Evolutionary conservation across 2,329 filamentous ascomycete species (phyloP).

Genomic region (Cercospora canescens): DNA sequence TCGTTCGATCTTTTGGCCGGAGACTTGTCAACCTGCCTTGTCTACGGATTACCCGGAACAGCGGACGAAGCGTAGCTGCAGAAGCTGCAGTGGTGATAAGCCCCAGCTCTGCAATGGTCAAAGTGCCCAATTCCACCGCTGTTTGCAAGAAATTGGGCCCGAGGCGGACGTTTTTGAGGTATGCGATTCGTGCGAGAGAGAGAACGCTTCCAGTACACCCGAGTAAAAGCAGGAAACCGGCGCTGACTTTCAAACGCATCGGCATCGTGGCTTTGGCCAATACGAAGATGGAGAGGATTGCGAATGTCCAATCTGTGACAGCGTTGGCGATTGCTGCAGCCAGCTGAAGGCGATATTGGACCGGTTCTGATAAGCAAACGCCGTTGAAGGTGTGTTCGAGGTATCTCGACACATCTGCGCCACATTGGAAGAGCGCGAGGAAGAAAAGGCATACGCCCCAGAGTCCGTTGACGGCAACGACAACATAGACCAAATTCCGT

Average conservation of each 20-base stretch:
- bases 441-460: not conserved
- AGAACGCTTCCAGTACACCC: not conserved
- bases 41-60: not conserved
- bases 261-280: not conserved
- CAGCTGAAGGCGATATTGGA: not conserved
- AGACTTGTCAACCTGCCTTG: not conserved
- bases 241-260: not conserved
- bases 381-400: not conserved
- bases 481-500: not conserved
- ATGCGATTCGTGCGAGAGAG: not conserved
- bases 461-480: not conserved
- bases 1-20: not conserved
- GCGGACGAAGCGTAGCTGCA: not conserved
- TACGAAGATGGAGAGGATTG: not conserved
- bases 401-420: not conserved
- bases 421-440: not conserved
- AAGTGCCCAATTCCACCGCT: not conserved
- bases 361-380: not conserved
- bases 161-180: not conserved
- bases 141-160: not conserved
- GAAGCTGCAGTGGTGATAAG: not conserved
- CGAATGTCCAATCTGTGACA: not conserved
- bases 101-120: not conserved
- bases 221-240: not conserved
- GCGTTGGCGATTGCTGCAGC: not conserved